phyloP scores from a whole-genome alignment of 1,284 basidiomycete genomes.

The Gomphus sp. region DNA sequence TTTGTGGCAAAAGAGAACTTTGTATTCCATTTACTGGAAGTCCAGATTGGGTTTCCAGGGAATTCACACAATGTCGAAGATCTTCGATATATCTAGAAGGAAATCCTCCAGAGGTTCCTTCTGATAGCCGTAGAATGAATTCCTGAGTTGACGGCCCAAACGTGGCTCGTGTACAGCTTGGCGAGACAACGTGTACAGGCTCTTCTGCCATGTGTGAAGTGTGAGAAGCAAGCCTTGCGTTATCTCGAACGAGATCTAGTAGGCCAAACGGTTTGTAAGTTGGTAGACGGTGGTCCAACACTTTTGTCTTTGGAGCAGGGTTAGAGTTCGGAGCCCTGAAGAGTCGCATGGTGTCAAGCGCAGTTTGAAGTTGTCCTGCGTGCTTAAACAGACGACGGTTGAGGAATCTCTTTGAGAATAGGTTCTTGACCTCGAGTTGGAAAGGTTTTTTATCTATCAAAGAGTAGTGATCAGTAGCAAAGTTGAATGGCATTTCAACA shows the following conservation, averaged over 20 bases:
- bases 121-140: neutral
- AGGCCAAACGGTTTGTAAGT: neutral
- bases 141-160: no score
- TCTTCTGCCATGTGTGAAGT: neutral
- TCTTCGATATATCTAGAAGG: neutral
- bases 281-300: neutral
- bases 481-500: neutral
- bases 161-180: neutral
- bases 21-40: neutral
- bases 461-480: neutral
- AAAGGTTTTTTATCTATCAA: neutral
- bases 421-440: neutral
- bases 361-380: neutral
- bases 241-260: neutral
- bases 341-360: neutral
- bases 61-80: neutral
- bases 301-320: neutral
- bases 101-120: neutral
- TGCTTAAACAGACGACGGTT: neutral
- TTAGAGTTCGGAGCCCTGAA: neutral
- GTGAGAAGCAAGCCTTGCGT: neutral
- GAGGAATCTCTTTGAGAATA: neutral
- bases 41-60: neutral
- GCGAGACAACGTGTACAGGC: neutral
- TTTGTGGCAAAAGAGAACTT: slow-evolving; percentile 11